Evolutionary conservation across 352 stramenopile genomes (phyloP).

Genomic region (Phytophthora colocasiae): DNA sequence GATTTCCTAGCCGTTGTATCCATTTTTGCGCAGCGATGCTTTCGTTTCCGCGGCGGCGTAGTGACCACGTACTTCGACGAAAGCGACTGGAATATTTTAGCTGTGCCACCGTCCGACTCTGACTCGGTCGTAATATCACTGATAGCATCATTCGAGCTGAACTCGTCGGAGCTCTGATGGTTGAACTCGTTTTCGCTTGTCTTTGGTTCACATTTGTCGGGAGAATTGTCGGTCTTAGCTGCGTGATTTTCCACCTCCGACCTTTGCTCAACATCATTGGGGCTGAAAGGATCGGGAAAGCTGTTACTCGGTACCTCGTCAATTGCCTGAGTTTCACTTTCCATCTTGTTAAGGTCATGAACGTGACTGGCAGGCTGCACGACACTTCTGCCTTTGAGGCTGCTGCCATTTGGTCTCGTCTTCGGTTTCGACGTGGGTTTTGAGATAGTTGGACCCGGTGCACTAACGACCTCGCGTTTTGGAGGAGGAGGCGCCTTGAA

Average conservation of each 20-base stretch:
- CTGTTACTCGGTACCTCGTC: no score
- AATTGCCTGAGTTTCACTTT: conserved; percentile 3
- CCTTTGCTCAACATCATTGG: conserved; percentile 1
- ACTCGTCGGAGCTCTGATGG: conserved; percentile 4
- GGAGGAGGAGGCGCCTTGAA: background rate
- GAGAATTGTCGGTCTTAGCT: conserved; percentile 2
- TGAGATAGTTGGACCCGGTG: background rate
- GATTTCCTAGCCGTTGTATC: conserved; percentile 1
- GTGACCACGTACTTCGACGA: conserved; percentile 10
- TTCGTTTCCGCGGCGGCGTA: conserved; percentile 16
- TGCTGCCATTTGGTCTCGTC: conserved; percentile 20
- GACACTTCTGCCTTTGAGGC: conserved; percentile 6
- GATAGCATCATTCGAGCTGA: conserved; percentile 16
- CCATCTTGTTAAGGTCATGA: conserved; percentile 1
- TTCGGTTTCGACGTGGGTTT: conserved; percentile 15
- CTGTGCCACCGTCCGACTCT: conserved; percentile 36
- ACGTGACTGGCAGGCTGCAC: conserved; percentile 8
- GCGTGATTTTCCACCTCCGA: background rate
- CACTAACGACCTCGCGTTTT: conserved; percentile 8
- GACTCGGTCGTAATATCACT: conserved; percentile 39
- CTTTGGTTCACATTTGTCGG: background rate
- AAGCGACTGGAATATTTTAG: conserved; percentile 25
- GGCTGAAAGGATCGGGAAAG: no score
- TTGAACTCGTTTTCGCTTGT: background rate
- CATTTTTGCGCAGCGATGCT: conserved; percentile 11